Base-by-base conservation (phyloP, 208 protist species). In the Phytomonas francai region DNA sequence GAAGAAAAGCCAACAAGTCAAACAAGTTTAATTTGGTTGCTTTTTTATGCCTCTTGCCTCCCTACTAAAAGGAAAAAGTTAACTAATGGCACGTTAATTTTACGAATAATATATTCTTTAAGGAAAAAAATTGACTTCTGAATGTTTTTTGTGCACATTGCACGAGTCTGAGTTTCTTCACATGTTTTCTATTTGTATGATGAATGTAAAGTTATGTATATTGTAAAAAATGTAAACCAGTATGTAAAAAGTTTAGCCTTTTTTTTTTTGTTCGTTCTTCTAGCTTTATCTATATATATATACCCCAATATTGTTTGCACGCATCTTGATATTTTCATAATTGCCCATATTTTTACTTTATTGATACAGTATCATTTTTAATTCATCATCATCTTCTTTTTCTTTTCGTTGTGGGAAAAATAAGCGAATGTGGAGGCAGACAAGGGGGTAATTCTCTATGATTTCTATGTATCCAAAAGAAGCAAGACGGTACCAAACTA, bases 251-350 rank as follows among this genome's bases (percentile, higher is more conserved):
- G 16, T 72, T 42, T 57, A 22, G 9, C 31, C 8, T 65, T 28
- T 27, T 67, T 61, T 72, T 49, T 72, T 64, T 65, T 63, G 61
- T 66, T 71, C 49, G 42, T 58, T 9, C 8, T 6, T 67, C 14
- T 39, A 67, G 28, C 51, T 71, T 58, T 28, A 2, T 56, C 56
- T 56, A 14, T 66, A 14, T 71, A 0, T 33, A 14, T 61, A 31
- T 65, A 31, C 19, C 30, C 59, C 30, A 14, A 63, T 51, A 8
- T 7, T 63, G 30, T 32, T 72, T 39, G 54, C 57, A 64, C 28
- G 6, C n/a, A 39, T 36, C n/a, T 39, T 64, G 12, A 11, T 36
- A 12, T 59, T 67, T 67, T 45, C 9, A 22, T 49, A 49, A 49
- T 19, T 49, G 39, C 39, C 4, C 16, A 59, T 30, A 19, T 22